Evolutionary conservation across 768 basidiomycete genomes (phyloP).

Genomic region (Agaricus bisporus): DNA sequence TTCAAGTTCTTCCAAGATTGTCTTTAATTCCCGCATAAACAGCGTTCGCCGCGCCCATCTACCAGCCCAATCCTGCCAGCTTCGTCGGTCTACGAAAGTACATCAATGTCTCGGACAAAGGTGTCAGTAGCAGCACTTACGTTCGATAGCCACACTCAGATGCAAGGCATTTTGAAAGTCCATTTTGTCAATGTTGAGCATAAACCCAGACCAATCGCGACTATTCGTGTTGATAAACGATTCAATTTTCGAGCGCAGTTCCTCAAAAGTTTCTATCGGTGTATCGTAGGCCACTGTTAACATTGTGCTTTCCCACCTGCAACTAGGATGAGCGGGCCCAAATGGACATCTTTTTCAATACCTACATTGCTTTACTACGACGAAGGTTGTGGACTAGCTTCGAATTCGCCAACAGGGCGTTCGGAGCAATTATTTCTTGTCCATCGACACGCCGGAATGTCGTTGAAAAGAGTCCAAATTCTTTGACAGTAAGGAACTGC

Average conservation of each 20-base stretch:
- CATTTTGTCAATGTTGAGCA: constrained; percentile 74
- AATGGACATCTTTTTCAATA: constrained; percentile 5
- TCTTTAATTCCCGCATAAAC: constrained; percentile 74
- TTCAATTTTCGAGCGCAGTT: constrained; percentile 51
- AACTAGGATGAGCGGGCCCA: neutral
- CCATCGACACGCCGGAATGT: constrained; percentile 77
- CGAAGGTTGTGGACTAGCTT: constrained; percentile 78
- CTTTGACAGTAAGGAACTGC: constrained; percentile 52
- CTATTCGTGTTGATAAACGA: constrained; percentile 56
- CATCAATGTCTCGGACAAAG: neutral
- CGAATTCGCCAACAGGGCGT: constrained; percentile 59
- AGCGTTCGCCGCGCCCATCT: constrained; percentile 68
- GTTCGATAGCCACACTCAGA: constrained; percentile 66
- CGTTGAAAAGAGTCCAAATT: constrained; percentile 78
- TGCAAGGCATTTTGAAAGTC: constrained; percentile 68
- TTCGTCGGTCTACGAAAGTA: constrained; percentile 50
- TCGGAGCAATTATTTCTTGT: constrained; percentile 74
- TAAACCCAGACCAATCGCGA: constrained; percentile 66
- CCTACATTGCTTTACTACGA: constrained; percentile 68
- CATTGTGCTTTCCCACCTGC: constrained; percentile 63
- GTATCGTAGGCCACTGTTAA: constrained; percentile 65
- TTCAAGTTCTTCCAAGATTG: constrained; percentile 66
- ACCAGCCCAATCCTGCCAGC: constrained; percentile 87
- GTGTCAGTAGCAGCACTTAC: constrained; percentile 31
- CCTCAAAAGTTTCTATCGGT: constrained; percentile 63